A percentile compares a stretch with the other conserved stretches of the same genome.
phyloP scores from a whole-genome alignment of 768 basidiomycete genomes.

The Mrakia blollopis region DNA sequence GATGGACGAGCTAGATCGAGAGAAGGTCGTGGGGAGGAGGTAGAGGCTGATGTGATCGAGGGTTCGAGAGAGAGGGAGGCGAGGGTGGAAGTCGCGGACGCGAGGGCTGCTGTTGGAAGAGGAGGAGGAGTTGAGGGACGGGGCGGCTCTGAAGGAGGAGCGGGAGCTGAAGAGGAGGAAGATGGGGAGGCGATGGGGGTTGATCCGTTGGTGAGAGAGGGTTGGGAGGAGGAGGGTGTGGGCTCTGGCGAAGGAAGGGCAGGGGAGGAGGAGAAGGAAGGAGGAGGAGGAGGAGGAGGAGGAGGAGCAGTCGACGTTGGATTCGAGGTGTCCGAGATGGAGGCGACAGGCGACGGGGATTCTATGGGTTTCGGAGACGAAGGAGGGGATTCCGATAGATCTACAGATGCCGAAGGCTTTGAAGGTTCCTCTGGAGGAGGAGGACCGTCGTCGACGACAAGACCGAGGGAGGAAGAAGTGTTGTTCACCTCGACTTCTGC shows the following conservation, averaged over 20 bases:
- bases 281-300: no score
- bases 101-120: conserved; percentile 6
- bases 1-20: conserved; percentile 22
- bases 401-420: background rate
- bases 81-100: conserved; percentile 18
- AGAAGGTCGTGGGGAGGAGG: conserved; percentile 16
- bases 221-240: no score
- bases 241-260: no score
- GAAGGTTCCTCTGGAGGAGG: background rate
- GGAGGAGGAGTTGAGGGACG: background rate
- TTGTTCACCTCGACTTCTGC: background rate
- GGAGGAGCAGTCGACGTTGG: no score
- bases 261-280: no score
- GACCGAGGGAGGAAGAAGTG: conserved; percentile 1
- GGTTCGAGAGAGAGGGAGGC: conserved; percentile 8
- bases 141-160: background rate
- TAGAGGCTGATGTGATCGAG: background rate
- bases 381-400: background rate
- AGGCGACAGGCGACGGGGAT: no score
- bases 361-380: background rate
- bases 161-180: background rate
- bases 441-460: background rate
- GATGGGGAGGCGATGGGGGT: background rate
- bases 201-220: background rate
- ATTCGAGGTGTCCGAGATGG: no score